A percentile compares a stretch with the other conserved stretches of the same genome.
Evolutionary conservation across 139 green algal species (phyloP).

Genomic region (Chlamydomonas incerta): DNA sequence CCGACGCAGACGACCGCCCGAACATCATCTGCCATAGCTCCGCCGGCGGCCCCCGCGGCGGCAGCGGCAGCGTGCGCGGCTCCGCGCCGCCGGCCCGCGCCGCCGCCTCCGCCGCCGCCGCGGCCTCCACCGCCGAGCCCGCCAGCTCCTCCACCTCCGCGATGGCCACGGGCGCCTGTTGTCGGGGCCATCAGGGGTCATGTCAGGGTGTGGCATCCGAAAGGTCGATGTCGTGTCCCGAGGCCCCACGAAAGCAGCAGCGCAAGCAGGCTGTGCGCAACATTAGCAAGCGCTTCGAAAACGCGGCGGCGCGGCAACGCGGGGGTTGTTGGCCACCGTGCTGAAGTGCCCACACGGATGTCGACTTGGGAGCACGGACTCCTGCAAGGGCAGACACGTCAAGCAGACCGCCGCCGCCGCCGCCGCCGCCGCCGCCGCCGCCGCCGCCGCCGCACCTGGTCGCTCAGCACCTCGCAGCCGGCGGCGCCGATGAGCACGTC

Average conservation of each 20-base stretch:
- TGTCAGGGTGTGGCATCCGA: too few relatives aligned
- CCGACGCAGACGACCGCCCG: neutral
- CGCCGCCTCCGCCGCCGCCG: neutral
- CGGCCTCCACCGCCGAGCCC: neutral
- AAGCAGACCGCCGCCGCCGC: too few relatives aligned
- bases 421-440: neutral
- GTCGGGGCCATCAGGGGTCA: too few relatives aligned
- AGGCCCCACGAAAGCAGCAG: too few relatives aligned
- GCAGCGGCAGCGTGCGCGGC: neutral
- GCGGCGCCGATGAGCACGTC: constrained; percentile 72
- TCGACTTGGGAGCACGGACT: too few relatives aligned
- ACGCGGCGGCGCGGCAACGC: too few relatives aligned
- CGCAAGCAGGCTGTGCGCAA: too few relatives aligned
- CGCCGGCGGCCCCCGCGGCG: neutral
- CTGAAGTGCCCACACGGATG: too few relatives aligned
- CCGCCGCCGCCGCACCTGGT: neutral
- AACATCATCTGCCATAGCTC: neutral
- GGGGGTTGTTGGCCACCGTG: too few relatives aligned
- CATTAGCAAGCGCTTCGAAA: too few relatives aligned
- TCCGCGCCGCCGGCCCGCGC: neutral
- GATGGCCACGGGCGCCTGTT: constrained; percentile 22
- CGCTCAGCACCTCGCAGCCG: constrained; percentile 39
- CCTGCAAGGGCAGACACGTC: too few relatives aligned
- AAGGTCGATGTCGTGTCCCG: too few relatives aligned
- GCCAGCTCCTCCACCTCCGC: constrained; percentile 31